Evolutionary conservation across 2,329 filamentous ascomycete species (phyloP).

Genomic region (Microdochium bolleyi): DNA sequence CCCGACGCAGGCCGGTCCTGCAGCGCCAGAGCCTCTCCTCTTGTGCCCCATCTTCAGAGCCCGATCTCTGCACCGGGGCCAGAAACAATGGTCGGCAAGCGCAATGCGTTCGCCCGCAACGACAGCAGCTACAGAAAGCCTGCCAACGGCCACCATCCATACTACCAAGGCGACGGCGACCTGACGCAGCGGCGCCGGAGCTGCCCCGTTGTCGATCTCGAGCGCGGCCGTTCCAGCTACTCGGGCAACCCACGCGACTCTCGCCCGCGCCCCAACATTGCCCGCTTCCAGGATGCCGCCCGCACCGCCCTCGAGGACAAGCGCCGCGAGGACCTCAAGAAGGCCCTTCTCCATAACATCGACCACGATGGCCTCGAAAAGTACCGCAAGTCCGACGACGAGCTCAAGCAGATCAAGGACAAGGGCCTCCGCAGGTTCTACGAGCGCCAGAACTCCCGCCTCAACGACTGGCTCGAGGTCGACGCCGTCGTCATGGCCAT

Average conservation of each 20-base stretch:
- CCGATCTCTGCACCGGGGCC: too few relatives aligned
- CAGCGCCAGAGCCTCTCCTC: too few relatives aligned
- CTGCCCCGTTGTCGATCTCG: constrained; percentile 1
- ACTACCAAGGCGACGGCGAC: background rate
- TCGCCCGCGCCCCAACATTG: constrained; percentile 3
- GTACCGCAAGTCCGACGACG: constrained; percentile 40
- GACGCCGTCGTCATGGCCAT: constrained; percentile 47
- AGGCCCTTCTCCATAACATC: constrained; percentile 35
- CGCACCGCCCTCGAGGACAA: constrained; percentile 34
- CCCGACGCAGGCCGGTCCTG: too few relatives aligned
- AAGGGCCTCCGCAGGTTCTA: constrained; percentile 47
- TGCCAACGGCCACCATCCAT: background rate
- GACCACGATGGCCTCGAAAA: constrained; percentile 36
- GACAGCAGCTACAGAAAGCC: background rate
- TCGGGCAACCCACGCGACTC: background rate
- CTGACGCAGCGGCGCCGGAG: background rate
- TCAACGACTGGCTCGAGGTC: constrained; percentile 52
- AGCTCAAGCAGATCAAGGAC: constrained; percentile 42
- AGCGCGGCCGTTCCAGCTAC: constrained; percentile 1
- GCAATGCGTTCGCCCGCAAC: constrained; percentile 1
- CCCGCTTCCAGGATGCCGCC: constrained; percentile 37
- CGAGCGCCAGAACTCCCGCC: constrained; percentile 40
- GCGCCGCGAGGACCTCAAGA: constrained; percentile 37
- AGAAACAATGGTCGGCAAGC: constrained; percentile 5
- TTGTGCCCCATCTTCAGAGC: too few relatives aligned